phyloP scores from a whole-genome alignment of 306 rosid species.

The Cotoneaster glaucophyllus region DNA sequence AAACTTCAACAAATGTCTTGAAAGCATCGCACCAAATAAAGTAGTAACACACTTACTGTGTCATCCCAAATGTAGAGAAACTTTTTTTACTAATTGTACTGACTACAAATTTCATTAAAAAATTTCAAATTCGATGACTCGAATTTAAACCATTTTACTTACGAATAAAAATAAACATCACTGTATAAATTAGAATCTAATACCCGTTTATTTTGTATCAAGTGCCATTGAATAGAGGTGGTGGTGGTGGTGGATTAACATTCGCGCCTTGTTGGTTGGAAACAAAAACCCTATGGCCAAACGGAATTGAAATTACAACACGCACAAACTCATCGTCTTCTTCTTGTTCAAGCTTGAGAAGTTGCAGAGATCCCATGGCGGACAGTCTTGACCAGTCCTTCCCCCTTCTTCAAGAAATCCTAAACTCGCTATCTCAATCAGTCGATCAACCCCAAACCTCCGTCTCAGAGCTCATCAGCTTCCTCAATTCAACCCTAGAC shows the following conservation, averaged over 20 bases:
- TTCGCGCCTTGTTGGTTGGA: slow-evolving; percentile 5
- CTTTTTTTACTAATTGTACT: no score
- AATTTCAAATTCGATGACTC: no score
- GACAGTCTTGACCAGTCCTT: slow-evolving; percentile 16
- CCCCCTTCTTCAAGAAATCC: slow-evolving; percentile 42
- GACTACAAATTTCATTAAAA: no score
- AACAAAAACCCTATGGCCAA: neutral
- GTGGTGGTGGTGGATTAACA: neutral
- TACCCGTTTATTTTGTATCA: no score
- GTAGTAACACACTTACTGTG: no score
- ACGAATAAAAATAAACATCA: no score
- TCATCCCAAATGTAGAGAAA: no score
- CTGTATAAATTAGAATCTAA: no score
- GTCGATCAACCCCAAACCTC: slow-evolving; percentile 33
- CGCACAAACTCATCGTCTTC: neutral
- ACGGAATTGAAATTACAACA: neutral
- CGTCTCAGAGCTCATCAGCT: slow-evolving; percentile 39
- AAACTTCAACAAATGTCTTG: no score
- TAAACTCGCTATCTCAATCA: slow-evolving; percentile 41
- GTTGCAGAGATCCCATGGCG: neutral
- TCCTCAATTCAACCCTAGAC: slow-evolving; percentile 51
- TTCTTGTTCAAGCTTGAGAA: neutral
- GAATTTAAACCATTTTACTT: no score
- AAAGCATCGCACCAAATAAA: no score
- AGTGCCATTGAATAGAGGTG: no score